Percentiles rank a stretch among this genome's conserved stretches.
Conservation (phyloP, 148 eudicot species). For the Rhododendron henanense region DNA sequence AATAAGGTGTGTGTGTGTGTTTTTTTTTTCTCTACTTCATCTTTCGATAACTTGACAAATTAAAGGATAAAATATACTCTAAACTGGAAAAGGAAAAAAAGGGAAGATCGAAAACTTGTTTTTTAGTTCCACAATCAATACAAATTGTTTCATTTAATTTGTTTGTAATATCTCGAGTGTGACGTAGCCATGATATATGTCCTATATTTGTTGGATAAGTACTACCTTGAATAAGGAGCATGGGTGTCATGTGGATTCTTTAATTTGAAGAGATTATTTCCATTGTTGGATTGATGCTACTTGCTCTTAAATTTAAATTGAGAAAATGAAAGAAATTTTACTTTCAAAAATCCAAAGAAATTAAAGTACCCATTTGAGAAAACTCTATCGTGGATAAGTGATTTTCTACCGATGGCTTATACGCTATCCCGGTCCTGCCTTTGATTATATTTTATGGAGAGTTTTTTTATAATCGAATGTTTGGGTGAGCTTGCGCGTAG, state of each 20-base stretch:
- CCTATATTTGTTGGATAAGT: background rate
- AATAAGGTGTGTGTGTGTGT: no score
- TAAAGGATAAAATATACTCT: background rate
- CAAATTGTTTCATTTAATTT: background rate
- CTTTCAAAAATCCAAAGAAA: background rate
- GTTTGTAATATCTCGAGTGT: background rate
- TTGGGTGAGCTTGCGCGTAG: no score
- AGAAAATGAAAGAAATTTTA: background rate
- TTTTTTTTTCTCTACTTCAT: no score
- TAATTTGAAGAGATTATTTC: background rate
- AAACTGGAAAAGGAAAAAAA: background rate
- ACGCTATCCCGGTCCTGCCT: background rate
- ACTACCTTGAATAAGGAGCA: background rate
- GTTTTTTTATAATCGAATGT: no score
- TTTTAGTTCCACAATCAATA: background rate
- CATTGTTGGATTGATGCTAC: background rate
- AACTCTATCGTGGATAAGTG: background rate
- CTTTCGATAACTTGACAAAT: background rate
- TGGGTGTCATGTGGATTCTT: background rate
- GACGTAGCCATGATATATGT: background rate
- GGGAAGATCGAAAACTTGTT: background rate
- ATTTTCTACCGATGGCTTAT: background rate
- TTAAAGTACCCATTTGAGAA: background rate
- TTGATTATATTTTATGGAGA: background rate
- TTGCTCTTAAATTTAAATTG: background rate